Conservation (phyloP, 768 basidiomycete species). For the Boletus rubropictus region DNA sequence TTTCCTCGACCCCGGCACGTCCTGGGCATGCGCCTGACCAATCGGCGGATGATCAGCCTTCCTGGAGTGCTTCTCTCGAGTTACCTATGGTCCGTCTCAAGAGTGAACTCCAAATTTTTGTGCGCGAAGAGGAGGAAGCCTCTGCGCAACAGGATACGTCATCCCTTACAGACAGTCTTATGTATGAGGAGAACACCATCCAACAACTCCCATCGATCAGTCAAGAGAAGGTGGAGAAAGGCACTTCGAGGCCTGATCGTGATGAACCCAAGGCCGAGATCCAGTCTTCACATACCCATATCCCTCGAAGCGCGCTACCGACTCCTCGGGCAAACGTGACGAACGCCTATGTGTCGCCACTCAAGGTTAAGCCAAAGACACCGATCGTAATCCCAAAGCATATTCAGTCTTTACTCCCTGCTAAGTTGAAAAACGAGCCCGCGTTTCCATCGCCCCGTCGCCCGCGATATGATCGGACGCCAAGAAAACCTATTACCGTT, state of each 20-base stretch:
- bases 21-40: conserved; percentile 29
- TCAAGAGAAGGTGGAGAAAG: conserved; percentile 45
- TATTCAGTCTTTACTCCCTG: conserved; percentile 57
- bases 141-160: conserved; percentile 18
- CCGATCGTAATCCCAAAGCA: conserved; percentile 45
- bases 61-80: conserved; percentile 72
- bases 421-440: conserved; percentile 62
- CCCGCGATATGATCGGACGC: conserved; percentile 27
- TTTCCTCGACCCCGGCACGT: conserved; percentile 74
- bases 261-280: conserved; percentile 50
- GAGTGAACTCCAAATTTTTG: conserved; percentile 53
- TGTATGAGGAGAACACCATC: conserved; percentile 26
- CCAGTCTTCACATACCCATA: conserved; percentile 32
- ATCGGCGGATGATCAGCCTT: conserved; percentile 46
- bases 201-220: conserved; percentile 26
- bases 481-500: conserved; percentile 17
- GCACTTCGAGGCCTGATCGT: conserved; percentile 38
- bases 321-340: conserved; percentile 36
- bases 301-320: conserved; percentile 18
- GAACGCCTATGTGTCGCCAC: conserved; percentile 38
- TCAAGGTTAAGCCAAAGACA: conserved; percentile 54
- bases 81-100: conserved; percentile 66
- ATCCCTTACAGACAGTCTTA: conserved; percentile 23
- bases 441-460: conserved; percentile 38
- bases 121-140: conserved; percentile 33